Conservation (phyloP, 192 early-diverging fungal genomes). For the Radiomyces spectabilis region DNA sequence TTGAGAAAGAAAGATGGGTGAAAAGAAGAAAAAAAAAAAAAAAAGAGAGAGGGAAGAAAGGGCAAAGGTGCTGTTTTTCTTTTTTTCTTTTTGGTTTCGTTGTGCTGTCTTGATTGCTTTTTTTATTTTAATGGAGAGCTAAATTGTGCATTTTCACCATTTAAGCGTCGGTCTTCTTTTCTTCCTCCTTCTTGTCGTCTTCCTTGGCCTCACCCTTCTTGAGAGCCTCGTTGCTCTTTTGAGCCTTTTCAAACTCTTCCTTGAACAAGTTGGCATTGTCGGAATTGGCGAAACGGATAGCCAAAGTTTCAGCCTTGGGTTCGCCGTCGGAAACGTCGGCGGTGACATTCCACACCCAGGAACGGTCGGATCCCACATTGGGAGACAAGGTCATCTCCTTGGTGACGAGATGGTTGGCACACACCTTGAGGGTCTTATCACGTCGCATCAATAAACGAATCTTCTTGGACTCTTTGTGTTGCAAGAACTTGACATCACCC, state of each 20-base stretch:
- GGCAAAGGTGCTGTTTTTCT: neutral
- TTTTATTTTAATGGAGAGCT: neutral
- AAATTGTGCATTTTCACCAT: neutral
- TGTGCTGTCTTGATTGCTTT: too few species aligned
- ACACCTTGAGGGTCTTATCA: constrained; percentile 98
- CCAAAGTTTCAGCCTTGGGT: constrained; percentile 75
- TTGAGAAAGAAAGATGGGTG: neutral
- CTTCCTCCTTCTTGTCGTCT: constrained; percentile 30
- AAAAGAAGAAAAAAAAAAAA: constrained; percentile 1
- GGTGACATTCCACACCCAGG: constrained; percentile 94
- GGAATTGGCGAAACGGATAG: constrained; percentile 93
- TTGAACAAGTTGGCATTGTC: constrained; percentile 96
- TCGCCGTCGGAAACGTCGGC: constrained; percentile 90
- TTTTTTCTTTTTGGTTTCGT: too few species aligned
- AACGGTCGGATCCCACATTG: constrained; percentile 97
- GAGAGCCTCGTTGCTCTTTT: constrained; percentile 39
- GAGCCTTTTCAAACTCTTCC: constrained; percentile 71
- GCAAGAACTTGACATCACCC: constrained; percentile 92
- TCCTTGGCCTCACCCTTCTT: constrained; percentile 22
- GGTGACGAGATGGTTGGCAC: constrained; percentile 95
- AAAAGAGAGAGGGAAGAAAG: too few species aligned
- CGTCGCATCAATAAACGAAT: constrained; percentile 97
- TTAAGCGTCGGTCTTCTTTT: constrained; percentile 13
- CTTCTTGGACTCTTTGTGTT: constrained; percentile 85
- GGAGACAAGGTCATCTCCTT: constrained; percentile 83